Evolutionary conservation across 441 rosid genomes (phyloP), one percentile per base, ranked within the genome.

Genomic region (Eruca vesicaria): DNA sequence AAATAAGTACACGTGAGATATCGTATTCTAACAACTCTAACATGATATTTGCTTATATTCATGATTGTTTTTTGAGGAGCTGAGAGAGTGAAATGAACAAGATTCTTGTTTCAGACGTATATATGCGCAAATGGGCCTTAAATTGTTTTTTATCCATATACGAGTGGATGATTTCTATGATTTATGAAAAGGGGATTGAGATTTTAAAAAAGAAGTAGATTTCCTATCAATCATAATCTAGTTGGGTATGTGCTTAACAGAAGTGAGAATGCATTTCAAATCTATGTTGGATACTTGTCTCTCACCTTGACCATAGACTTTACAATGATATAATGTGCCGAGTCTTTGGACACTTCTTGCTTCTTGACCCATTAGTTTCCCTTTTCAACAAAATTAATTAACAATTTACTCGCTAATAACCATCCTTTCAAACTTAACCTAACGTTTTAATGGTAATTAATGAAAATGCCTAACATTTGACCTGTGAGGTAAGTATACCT

Each of bases 381-480:
- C 48, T 8, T 69, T 74, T 56, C 61, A 65, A 71, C 33, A 33
- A 35, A 64, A 64, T 18, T 69, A 56, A 45, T 70, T 23, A 70
- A 70, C 14, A 63, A 55, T 41, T 58, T 26, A 58, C 55, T 71
- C 35, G 9, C 29, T 69, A 43, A 63, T 69, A 55, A 55, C 48
- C 28, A 58, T 38, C 18, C 7, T 59, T 69, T 69, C 76, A 77
- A 77, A 70, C 72, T 57, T 71, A 65, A 35, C 76, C 76, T 77
- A 77, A 53, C 80, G 20, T 66, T 58, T 71, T 50, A 66, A 71
- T 58, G 76, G 28, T 26, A 77, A 10, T 65, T 71, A 71, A 77
- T 77, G 59, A 71, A 28, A 31, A 19, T 60, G 77, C 80, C 80
- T 59, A 77, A 77, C 73, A 72, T 71, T 72, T 77, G 77, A 77